Evolutionary conservation across 1,284 basidiomycete species (phyloP), one percentile per base, ranked within the genome.

Genomic region (Microbotryum scabiosae): DNA sequence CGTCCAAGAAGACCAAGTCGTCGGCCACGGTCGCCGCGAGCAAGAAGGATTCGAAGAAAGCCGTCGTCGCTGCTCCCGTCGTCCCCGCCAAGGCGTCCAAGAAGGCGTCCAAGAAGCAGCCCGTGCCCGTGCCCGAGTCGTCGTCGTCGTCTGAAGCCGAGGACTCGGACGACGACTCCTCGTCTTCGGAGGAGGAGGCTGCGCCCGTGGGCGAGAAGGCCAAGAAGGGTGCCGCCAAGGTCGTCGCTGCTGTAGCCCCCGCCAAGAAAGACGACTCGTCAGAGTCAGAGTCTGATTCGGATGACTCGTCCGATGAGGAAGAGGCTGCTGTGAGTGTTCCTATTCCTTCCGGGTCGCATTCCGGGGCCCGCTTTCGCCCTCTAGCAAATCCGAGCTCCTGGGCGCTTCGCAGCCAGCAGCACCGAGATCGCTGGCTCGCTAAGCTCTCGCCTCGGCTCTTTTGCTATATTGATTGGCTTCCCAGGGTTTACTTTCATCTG

Each of bases 71-170:
- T 32, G 56, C 58, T 23, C 60, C 65, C 32, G 67, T 65, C 45
- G 62, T 56, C 16, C 62, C 66, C 12, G 61, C 72, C 47, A 77
- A 76, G 73, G 73, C 73, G 64, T 66, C 62, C 43, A 77, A 77
- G 69, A 74, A 71, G 54, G 55, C 62, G 44, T 64, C 63, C 45
- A 76, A 76, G 72, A 76, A 75, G 65, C 73, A 74, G 16, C 75
- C 75, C 47, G 75, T 75, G 56, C 71, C 73, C 62, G 65, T 65
- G 53, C 67, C 63, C 61, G 66, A 64, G 43, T 72, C 70, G 53
- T 70, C 67, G 36, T 70, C 71, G 50, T 54, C 62, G 45, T 55
- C 61, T 51, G 63, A 58, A 49, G 62, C 62, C 44, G 48, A 61
- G 55, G 68, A 69, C 44, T 68, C 68, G 45, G 63, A 64, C 58